Evolutionary conservation across 805 yeast genomes (phyloP).

Genomic region (Candida ascalaphidarum): DNA sequence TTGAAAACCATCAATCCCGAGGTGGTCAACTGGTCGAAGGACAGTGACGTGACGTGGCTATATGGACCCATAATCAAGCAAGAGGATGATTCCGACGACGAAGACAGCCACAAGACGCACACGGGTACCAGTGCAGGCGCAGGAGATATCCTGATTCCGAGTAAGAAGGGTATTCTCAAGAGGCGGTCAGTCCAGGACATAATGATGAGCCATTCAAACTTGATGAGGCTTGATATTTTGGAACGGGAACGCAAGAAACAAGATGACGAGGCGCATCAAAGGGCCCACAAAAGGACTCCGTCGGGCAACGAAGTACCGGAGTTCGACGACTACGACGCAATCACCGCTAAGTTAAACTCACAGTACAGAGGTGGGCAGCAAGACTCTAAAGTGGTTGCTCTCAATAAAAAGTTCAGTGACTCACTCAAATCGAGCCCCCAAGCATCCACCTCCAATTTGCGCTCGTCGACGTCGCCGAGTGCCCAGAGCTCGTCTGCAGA

Average conservation of each 20-base stretch:
- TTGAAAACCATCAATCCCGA: slow-evolving; percentile 81
- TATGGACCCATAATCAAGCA: slow-evolving; percentile 79
- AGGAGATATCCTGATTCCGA: slow-evolving; percentile 35
- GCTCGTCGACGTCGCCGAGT: not conserved
- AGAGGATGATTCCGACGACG: slow-evolving; percentile 15
- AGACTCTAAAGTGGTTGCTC: not conserved
- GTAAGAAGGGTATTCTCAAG: slow-evolving; percentile 74
- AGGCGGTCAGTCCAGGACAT: slow-evolving; percentile 78
- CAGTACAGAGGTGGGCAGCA: slow-evolving; percentile 17
- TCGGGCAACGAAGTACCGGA: slow-evolving; percentile 26
- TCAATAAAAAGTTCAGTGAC: slow-evolving; percentile 1
- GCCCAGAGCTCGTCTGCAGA: not conserved
- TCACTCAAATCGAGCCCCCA: too few species aligned
- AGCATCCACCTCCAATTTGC: slow-evolving; percentile 1
- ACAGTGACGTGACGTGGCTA: slow-evolving; percentile 94
- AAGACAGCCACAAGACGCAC: slow-evolving; percentile 9
- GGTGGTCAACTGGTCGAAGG: slow-evolving; percentile 92
- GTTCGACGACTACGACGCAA: slow-evolving; percentile 35
- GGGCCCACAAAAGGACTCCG: slow-evolving; percentile 1
- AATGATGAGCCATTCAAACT: slow-evolving; percentile 55
- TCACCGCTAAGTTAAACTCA: slow-evolving; percentile 32
- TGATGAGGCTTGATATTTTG: slow-evolving; percentile 27
- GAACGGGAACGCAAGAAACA: slow-evolving; percentile 22
- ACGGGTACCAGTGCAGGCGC: slow-evolving; percentile 37
- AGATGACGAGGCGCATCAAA: slow-evolving; percentile 1